Evolutionary conservation across 2,329 filamentous ascomycete genomes (phyloP), one percentile per base, ranked within the genome.

Genomic region (Fusarium kyushuense): DNA sequence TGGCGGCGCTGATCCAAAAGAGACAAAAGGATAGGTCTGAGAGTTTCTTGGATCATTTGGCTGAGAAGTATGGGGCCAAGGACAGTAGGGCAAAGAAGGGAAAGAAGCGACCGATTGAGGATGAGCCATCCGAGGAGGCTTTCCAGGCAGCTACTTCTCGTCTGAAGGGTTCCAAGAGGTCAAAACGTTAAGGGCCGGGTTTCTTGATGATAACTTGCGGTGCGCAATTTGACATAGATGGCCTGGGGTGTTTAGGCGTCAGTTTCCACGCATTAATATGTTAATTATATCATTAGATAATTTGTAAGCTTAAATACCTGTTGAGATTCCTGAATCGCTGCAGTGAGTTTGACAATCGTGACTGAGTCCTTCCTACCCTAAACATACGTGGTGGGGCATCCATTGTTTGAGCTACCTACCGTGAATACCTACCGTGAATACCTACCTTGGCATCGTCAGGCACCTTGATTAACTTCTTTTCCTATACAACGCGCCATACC

Each of bases 1-100:
- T 97, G 38, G 88, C 89, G n/a, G 92, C 91, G 3, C 77, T 96
- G 74, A 97, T 97, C 65, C 86, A 87, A 75, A 84, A 87, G 74
- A 87, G 90, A 46, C 91, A 96, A 76, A 84, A 90, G 70, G 84
- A 85, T 40, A 64, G 91, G 33, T 78, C 77, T 7, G 83, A 80
- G 29, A 83, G 81, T 36, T 93, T 96, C 76, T 81, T 97, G 25
- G 91, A 92, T 65, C 82, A 86, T 49, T 79, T 97, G 49, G 92
- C 92, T 59, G 91, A 89, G 48, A 96, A 95, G 80, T 96, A 96
- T 76, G 81, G 83, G 29, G 80, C 83, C 10, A 75, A 76, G 16
- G 74, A 74, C 49, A 72, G 75, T 52, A 82, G 83, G 63, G 69
- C 76, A 0, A 84, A 83, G 78, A 88, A 85, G 74, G 83, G 82